Evolutionary conservation across 1,284 basidiomycete species (phyloP), one percentile per base, ranked within the genome.

Genomic region (Irpex sp.): DNA sequence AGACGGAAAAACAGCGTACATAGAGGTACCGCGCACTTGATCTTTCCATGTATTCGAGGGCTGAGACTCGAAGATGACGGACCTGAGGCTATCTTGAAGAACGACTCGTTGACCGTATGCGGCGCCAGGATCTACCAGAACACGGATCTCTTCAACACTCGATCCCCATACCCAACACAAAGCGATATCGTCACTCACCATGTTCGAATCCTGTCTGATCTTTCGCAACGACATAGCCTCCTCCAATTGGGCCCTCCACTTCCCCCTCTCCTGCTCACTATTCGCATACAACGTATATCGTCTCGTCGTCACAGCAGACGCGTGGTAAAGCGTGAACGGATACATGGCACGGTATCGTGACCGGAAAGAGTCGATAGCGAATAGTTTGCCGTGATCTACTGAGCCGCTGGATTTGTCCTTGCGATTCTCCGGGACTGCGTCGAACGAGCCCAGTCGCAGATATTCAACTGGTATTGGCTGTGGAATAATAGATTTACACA

Each of bases 401-500:
- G 36, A 46, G 1, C 61, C 61, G 33, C 51, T 39, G 9, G 76
- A 70, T 61, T 81, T 83, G 68, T 88, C 87, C 68, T 83, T 87
- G 35, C 89, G 83, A 55, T 74, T 78, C 66, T 90, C 89, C 2
- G 84, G 74, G 4, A 81, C 77, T 1, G 72, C 78, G 36, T 81
- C 78, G 71, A 93, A 93, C 21, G 80, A 76, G 15, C 83, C 89
- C 7, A 93, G 77, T 8, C 84, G 84, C n/a, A 93, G 81, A 66
- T 86, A 93, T 57, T 89, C 87, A 1, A 93, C 75, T 2, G 90
- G 88, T 57, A 93, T 83, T 35, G 92, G 91, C 91, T 93, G 26
- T 17, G 36, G 8, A 39, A 17, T 13, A 59, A 15, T 61, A 61
- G 13, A 58, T 4, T 62, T 57, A 51, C 33, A 21, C 9, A 21